Percentiles rank a stretch among this genome's conserved stretches.
Evolutionary conservation across 345 rosid species (phyloP).

Genomic region (Clarkia xantiana): DNA sequence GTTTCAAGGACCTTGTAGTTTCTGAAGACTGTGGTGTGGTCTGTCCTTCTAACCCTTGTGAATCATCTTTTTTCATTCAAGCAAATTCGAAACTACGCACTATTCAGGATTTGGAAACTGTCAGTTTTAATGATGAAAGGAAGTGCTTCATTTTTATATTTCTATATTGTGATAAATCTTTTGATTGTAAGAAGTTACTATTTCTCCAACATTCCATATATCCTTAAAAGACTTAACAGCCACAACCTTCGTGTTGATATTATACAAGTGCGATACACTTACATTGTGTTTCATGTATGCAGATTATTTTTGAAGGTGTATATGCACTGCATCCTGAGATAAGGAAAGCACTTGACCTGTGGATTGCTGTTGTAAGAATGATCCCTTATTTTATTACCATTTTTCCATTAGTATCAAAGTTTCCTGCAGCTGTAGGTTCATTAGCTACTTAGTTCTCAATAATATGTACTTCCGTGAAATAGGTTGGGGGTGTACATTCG

Average conservation of each 20-base stretch:
- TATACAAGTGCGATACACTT: not conserved
- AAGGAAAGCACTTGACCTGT: slow-evolving; percentile 72
- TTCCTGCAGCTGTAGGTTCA: slow-evolving; percentile 3
- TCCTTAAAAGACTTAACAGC: no score
- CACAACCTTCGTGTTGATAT: not conserved
- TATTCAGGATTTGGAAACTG: no score
- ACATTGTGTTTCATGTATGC: slow-evolving; percentile 12
- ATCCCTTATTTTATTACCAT: not conserved
- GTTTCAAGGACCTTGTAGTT: slow-evolving; percentile 84
- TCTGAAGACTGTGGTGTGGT: slow-evolving; percentile 98
- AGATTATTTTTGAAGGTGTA: slow-evolving; percentile 95
- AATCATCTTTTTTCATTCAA: no score
- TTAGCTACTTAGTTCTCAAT: no score
- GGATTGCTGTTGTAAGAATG: slow-evolving; percentile 95
- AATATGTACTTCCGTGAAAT: slow-evolving; percentile 10
- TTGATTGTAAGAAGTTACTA: no score
- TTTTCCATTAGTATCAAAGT: not conserved
- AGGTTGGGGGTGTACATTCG: slow-evolving; percentile 99
- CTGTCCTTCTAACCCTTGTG: slow-evolving; percentile 14
- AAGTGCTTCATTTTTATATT: no score
- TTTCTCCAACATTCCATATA: no score
- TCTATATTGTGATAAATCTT: no score
- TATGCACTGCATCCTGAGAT: slow-evolving; percentile 95
- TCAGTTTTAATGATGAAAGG: no score
- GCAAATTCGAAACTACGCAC: no score